Percentiles rank a stretch among this genome's conserved stretches.
These are phyloP conservation scores for Yamadazyma sp. DNA, from an alignment of 1,139 yeast genomes.

Conservation along the genomic window DNA sequence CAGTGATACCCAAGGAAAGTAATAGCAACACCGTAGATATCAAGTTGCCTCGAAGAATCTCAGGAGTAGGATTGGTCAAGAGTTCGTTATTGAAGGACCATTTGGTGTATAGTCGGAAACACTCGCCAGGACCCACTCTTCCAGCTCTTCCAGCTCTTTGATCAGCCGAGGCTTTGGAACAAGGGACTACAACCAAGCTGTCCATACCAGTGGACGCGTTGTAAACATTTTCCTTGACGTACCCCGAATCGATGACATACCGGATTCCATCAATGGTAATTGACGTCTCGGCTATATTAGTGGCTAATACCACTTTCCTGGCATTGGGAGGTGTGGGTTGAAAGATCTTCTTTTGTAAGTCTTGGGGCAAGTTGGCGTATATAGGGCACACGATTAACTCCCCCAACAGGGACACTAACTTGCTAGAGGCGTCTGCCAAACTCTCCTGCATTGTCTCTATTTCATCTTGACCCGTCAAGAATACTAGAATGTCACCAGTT, in stretches of 20 bases:
- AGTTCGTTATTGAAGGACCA: slow-evolving; percentile 81
- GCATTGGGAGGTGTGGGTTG: slow-evolving; percentile 81
- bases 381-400: slow-evolving; percentile 80
- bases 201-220: slow-evolving; percentile 90
- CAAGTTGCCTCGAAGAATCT: slow-evolving; percentile 78
- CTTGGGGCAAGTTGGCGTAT: slow-evolving; percentile 90
- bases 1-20: slow-evolving; percentile 78
- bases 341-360: slow-evolving; percentile 75
- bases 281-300: slow-evolving; percentile 96
- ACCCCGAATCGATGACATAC: slow-evolving; percentile 90
- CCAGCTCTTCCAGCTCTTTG: slow-evolving; percentile 99
- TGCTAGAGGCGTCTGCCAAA: slow-evolving; percentile 60
- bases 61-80: slow-evolving; percentile 81
- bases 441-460: slow-evolving; percentile 80
- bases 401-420: slow-evolving; percentile 61
- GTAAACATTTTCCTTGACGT: slow-evolving; percentile 82
- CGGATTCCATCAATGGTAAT: slow-evolving; percentile 90
- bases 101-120: slow-evolving; percentile 84
- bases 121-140: slow-evolving; percentile 93
- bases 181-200: slow-evolving; percentile 77
- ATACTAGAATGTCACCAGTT: slow-evolving; percentile 86
- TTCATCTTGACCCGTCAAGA: slow-evolving; percentile 93
- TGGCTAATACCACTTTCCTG: slow-evolving; percentile 88
- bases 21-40: slow-evolving; percentile 72
- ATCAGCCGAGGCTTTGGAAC: slow-evolving; percentile 92